A percentile compares a stretch with the other conserved stretches of the same genome.
Conservation (phyloP, 2,329 filamentous ascomycete species). For the Aaosphaeria pasadenensis region DNA sequence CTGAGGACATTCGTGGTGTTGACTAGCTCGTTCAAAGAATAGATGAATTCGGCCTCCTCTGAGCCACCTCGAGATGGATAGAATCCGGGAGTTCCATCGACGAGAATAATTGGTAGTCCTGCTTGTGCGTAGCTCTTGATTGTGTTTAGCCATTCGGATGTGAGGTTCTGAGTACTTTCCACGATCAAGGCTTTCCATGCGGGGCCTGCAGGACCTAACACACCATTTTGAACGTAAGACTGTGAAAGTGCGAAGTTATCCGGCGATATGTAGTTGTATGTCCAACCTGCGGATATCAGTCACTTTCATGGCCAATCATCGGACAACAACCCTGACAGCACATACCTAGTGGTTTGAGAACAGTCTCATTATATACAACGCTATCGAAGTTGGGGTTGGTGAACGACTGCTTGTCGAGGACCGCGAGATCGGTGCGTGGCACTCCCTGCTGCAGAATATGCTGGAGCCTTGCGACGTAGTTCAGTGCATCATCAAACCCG, state of each 20-base stretch:
- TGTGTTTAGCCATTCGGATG: constrained; percentile 28
- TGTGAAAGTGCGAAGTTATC: constrained; percentile 43
- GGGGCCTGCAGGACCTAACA: constrained; percentile 38
- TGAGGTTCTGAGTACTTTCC: constrained; percentile 34
- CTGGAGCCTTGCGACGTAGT: constrained; percentile 39
- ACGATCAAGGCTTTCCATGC: constrained; percentile 46
- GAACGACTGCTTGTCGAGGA: neutral
- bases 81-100: constrained; percentile 7
- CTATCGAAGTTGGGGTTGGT: too few species aligned
- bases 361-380: too few species aligned
- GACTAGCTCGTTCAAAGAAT: constrained; percentile 16
- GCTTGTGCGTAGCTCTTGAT: constrained; percentile 34
- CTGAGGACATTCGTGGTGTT: constrained; percentile 34
- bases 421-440: constrained; percentile 38
- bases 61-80: constrained; percentile 18
- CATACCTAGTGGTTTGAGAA: too few species aligned
- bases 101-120: constrained; percentile 45
- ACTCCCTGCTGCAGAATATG: constrained; percentile 40
- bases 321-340: constrained; percentile 30
- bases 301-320: constrained; percentile 29
- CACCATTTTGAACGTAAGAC: constrained; percentile 34
- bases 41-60: constrained; percentile 4
- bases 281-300: constrained; percentile 5
- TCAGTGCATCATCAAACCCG: constrained; percentile 31
- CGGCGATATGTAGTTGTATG: constrained; percentile 47